Evolutionary conservation across 495 filamentous ascomycete species (phyloP), one percentile per base, ranked within the genome.

Genomic region (Pyrenopolyporus hunteri): DNA sequence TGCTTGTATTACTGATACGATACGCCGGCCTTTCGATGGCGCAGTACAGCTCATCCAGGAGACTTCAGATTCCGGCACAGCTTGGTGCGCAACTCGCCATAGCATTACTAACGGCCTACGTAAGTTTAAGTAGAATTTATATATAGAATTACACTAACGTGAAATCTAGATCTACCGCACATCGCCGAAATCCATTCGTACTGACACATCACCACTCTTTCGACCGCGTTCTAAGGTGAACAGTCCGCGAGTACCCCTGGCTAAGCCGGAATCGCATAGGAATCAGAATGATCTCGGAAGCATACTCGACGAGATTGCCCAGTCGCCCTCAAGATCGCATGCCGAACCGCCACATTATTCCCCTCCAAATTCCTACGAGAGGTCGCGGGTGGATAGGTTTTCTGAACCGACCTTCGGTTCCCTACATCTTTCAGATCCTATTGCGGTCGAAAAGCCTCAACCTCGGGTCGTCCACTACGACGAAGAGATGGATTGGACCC

Each of bases 401-500:
- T 4, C 45, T 19, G 20, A 40, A n/a, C 33, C 66, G 32, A 23
- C 35, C 13, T 47, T 55, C 37, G 22, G 35, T 43, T 58, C 70
- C 40, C 32, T 71, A 13, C 22, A 26, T 39, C 49, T 59, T n/a
- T 59, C 66, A 1, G 56, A 72, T 29, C 31, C 63, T 33, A 35
- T 56, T 53, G 13, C 31, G 6, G 26, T 33, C 22, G 31, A 51
- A 42, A 63, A 59, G 25, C 66, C 48, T n/a, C 23, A 46, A 55
- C 64, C 49, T 37, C 44, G 26, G 22, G 7, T 53, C 19, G 35
- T 62, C 29, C 54, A 69, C 8, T 80, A 83, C 60, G 72, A 70
- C 7, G 76, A 86, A 33, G 74, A 78, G 45, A 96, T 96, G 91
- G 91, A 96, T 57, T 96, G 91, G 91, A 84, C 87, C 16, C 91